Conservation (phyloP, 495 filamentous ascomycete genomes). For the Platismatia glauca region DNA sequence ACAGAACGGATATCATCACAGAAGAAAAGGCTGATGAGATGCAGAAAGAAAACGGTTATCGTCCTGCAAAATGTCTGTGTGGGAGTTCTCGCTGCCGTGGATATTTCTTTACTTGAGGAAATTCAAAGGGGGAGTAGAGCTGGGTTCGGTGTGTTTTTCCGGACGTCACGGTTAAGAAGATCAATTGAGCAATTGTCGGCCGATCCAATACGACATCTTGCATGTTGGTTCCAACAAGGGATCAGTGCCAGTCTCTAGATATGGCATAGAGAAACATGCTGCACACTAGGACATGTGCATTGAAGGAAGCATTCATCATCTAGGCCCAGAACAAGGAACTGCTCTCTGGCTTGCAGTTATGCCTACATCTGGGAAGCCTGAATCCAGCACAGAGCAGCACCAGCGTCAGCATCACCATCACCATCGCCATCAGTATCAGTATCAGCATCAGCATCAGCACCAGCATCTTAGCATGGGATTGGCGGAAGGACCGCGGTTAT, state of each 20-base stretch:
- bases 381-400: background rate
- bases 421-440: no score
- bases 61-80: constrained; percentile 57
- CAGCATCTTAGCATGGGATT: background rate
- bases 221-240: no score
- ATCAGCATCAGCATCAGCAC: no score
- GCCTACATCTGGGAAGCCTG: background rate
- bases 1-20: constrained; percentile 38
- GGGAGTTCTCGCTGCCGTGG: constrained; percentile 57
- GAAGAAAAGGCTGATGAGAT: constrained; percentile 41
- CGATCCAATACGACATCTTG: no score
- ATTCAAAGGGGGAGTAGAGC: background rate
- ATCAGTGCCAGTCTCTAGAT: no score
- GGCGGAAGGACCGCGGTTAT: constrained; percentile 39
- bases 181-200: no score
- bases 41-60: constrained; percentile 35
- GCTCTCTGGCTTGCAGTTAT: no score
- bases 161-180: background rate
- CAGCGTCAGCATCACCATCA: no score
- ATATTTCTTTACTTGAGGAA: constrained; percentile 44
- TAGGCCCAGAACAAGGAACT: no score
- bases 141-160: background rate
- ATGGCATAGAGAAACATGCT: no score
- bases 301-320: no score
- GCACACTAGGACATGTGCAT: no score